phyloP scores from a whole-genome alignment of 352 stramenopile species.

The Phytophthora niederhauseri region DNA sequence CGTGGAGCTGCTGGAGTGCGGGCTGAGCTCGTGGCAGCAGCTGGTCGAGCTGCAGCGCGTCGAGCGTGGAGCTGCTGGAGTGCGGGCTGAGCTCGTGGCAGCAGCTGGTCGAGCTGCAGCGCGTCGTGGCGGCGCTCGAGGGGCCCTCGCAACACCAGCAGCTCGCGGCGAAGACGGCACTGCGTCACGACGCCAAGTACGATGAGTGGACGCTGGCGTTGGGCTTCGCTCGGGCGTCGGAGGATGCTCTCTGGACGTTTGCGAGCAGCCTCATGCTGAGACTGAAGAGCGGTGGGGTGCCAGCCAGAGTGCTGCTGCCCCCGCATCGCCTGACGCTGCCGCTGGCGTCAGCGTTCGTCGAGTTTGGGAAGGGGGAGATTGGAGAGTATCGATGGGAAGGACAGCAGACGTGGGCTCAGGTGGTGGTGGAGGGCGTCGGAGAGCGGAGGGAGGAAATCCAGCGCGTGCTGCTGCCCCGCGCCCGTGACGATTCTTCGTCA shows the following conservation, averaged over 20 bases:
- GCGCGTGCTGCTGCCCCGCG: conserved; percentile 28
- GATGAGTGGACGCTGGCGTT: conserved; percentile 46
- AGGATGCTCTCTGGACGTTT: conserved; percentile 56
- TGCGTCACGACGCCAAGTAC: conserved; percentile 29
- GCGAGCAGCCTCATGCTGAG: conserved; percentile 47
- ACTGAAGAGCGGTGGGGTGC: conserved; percentile 50
- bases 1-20: conserved; percentile 60
- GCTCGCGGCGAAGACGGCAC: conserved; percentile 24
- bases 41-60: conserved; percentile 54
- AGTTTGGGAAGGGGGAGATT: conserved; percentile 6
- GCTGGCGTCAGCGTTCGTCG: conserved; percentile 23
- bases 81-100: conserved; percentile 58
- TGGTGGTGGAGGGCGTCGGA: conserved; percentile 19
- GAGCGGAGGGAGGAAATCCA: conserved; percentile 33
- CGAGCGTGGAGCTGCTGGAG: too few species aligned
- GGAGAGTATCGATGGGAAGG: conserved; percentile 39
- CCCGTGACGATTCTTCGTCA: not conserved
- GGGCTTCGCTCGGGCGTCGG: conserved; percentile 30
- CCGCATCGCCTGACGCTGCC: conserved; percentile 22
- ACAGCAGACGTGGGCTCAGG: conserved; percentile 21
- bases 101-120: conserved; percentile 53
- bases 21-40: conserved; percentile 53
- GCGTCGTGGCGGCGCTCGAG: conserved; percentile 38
- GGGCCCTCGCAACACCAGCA: conserved; percentile 23
- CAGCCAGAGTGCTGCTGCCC: conserved; percentile 34